These are phyloP conservation scores for Candida gorgasii DNA, from an alignment of 805 yeast species.

Conservation along the genomic window DNA sequence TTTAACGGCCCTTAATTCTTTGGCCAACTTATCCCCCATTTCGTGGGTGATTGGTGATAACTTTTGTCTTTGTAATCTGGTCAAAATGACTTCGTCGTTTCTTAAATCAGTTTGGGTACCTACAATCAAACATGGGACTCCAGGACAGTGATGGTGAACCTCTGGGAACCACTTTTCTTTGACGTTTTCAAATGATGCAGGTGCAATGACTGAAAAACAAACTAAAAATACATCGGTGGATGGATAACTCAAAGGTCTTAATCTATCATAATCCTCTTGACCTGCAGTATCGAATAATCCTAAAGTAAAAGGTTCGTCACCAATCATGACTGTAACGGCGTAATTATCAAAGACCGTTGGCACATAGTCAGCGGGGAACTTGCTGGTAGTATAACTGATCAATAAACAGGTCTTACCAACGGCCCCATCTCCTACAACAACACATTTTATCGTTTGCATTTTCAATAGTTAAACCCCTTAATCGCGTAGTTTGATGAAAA, in stretches of 20 bases:
- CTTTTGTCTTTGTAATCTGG: slow-evolving; percentile 87
- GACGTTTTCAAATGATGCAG: slow-evolving; percentile 96
- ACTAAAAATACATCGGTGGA: slow-evolving; percentile 96
- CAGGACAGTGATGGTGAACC: slow-evolving; percentile 95
- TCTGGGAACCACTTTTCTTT: slow-evolving; percentile 99
- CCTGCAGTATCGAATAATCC: slow-evolving; percentile 99
- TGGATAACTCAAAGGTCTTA: slow-evolving; percentile 95
- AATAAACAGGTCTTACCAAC: slow-evolving; percentile 96
- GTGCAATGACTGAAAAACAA: slow-evolving; percentile 95
- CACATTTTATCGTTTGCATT: slow-evolving; percentile 81
- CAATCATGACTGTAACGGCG: slow-evolving; percentile 93
- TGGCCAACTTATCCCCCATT: slow-evolving; percentile 90
- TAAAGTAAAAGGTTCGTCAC: slow-evolving; percentile 95
- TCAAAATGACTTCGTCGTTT: slow-evolving; percentile 87
- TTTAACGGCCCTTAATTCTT: slow-evolving; percentile 92
- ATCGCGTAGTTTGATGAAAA: slow-evolving; percentile 7
- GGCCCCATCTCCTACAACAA: slow-evolving; percentile 99
- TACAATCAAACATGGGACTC: slow-evolving; percentile 94
- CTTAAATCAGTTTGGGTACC: slow-evolving; percentile 97
- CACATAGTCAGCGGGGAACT: slow-evolving; percentile 96
- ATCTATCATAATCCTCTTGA: slow-evolving; percentile 97
- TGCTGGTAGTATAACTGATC: slow-evolving; percentile 94
- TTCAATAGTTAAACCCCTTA: slow-evolving; percentile 8
- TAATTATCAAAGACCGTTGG: slow-evolving; percentile 98
- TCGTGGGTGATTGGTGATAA: slow-evolving; percentile 82